Conservation (phyloP, 169 alveolate species). For the Cryptosporidium bovis region DNA sequence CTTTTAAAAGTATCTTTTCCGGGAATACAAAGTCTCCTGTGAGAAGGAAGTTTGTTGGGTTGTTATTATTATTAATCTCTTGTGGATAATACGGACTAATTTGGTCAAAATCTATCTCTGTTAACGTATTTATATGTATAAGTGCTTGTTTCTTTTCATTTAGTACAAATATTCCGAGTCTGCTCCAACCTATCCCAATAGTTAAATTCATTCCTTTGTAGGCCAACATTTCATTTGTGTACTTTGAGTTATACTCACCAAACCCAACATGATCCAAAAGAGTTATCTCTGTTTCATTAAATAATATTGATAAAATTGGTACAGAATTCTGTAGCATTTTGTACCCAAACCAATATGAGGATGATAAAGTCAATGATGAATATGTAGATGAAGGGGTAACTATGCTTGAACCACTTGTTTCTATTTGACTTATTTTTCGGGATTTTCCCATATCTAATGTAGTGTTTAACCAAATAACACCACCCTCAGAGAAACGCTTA, state of each 20-base stretch:
- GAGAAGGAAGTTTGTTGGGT: slow-evolving; percentile 14
- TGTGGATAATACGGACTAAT: slow-evolving; percentile 3
- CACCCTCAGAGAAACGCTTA: slow-evolving; percentile 21
- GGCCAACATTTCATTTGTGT: slow-evolving; percentile 23
- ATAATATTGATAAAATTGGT: slow-evolving; percentile 19
- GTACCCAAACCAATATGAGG: slow-evolving; percentile 48
- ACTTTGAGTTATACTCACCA: slow-evolving; percentile 23
- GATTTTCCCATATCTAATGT: not conserved
- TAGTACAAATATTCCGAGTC: slow-evolving; percentile 33
- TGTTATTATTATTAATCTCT: not conserved
- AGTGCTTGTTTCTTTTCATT: slow-evolving; percentile 16
- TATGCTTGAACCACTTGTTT: not conserved
- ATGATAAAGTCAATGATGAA: not conserved
- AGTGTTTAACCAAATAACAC: slow-evolving; percentile 37
- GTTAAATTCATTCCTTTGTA: slow-evolving; percentile 10
- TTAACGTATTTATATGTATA: slow-evolving; percentile 22
- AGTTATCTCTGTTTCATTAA: slow-evolving; percentile 27
- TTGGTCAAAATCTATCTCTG: slow-evolving; percentile 25
- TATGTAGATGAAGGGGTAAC: too few species aligned
- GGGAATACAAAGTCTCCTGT: slow-evolving; percentile 28
- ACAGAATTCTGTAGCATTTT: slow-evolving; percentile 1
- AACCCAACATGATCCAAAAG: not conserved
- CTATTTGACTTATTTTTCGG: slow-evolving; percentile 14
- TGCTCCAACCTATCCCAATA: slow-evolving; percentile 49
- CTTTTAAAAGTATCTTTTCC: slow-evolving; percentile 16